Evolutionary conservation across 176 grass and related monocot species (phyloP), one percentile per base, ranked within the genome.

Genomic region (Carex kokanica): DNA sequence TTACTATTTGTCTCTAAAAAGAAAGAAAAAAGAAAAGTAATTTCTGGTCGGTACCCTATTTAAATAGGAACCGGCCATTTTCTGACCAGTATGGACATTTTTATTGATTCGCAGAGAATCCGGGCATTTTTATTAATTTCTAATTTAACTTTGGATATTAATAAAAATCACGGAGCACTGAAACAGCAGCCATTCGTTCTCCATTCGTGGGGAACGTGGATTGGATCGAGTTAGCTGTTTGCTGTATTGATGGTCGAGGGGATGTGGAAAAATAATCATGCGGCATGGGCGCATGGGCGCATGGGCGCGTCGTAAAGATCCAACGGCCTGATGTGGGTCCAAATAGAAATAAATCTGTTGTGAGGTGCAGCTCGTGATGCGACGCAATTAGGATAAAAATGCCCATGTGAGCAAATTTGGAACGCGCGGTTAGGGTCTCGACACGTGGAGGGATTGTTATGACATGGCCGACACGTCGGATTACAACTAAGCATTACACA

Each of bases 371-470:
- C 64, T 71, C 13, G 64, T 67, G 81, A 87, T 9, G 67, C 61
- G 4, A 72, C 1, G 70, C 18, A 62, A 49, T 49, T 49, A 12
- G 10, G 40, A 0, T 13, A 20, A 68, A 43, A 68, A 43, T 14
- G 27, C 47, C 90, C 93, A 94, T 83, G 93, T 94, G 93, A 87
- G 51, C 68, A 83, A 74, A 88, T 73, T 75, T 40, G 9, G 11
- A 18, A 61, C 40, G 60, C 86, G 20, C 87, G 70, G 86, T 9
- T 85, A 34, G 0, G 7, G 12, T 0, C 1, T 21, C 6, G 86
- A 70, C 93, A 92, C 88, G 12, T 94, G 78, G 82, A 85, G 8
- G 15, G 68, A 18, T 63, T 81, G 78, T 63, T 90, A 62, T 83
- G 86, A 88, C 10, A 14, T 92, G 92, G 84, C 64, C 45, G 58